Evolutionary conservation across 495 filamentous ascomycete species (phyloP).

Genomic region (Tuber aestivum): DNA sequence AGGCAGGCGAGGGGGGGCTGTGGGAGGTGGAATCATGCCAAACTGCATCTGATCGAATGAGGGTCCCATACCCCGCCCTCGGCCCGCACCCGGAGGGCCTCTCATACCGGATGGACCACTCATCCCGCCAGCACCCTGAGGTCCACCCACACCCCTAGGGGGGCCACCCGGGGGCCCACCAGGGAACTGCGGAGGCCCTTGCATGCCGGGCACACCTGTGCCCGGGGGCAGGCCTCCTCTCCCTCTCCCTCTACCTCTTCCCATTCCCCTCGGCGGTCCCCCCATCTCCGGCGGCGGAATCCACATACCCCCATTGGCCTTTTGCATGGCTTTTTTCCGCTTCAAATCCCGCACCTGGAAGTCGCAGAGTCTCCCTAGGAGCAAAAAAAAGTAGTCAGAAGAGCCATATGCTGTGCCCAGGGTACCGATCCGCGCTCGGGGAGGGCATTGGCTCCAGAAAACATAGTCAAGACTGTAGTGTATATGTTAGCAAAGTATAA

Average conservation of each 20-base stretch:
- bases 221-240: conserved; percentile 27
- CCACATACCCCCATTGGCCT: conserved; percentile 53
- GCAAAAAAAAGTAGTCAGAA: conserved; percentile 74
- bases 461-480: conserved; percentile 64
- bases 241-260: conserved; percentile 27
- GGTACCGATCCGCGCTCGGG: conserved; percentile 70
- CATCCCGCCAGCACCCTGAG: conserved; percentile 18
- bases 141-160: conserved; percentile 36
- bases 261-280: conserved; percentile 37
- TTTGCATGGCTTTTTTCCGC: conserved; percentile 54
- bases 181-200: conserved; percentile 8
- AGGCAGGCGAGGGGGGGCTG: conserved; percentile 51
- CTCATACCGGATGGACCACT: background rate
- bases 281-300: conserved; percentile 52
- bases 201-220: conserved; percentile 11
- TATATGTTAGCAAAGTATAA: conserved; percentile 18
- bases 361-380: conserved; percentile 74
- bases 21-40: conserved; percentile 59
- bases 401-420: conserved; percentile 78
- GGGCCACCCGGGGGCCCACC: conserved; percentile 28
- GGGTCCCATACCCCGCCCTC: conserved; percentile 4
- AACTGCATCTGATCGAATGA: conserved; percentile 38
- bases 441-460: conserved; percentile 76
- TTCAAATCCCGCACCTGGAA: conserved; percentile 73
- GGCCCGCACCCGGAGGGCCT: conserved; percentile 29